Percentiles rank a stretch among this genome's conserved stretches.
These are phyloP conservation scores for Oryza meridionalis DNA, from an alignment of 176 grass and related monocot genomes.

Conservation along the genomic window DNA sequence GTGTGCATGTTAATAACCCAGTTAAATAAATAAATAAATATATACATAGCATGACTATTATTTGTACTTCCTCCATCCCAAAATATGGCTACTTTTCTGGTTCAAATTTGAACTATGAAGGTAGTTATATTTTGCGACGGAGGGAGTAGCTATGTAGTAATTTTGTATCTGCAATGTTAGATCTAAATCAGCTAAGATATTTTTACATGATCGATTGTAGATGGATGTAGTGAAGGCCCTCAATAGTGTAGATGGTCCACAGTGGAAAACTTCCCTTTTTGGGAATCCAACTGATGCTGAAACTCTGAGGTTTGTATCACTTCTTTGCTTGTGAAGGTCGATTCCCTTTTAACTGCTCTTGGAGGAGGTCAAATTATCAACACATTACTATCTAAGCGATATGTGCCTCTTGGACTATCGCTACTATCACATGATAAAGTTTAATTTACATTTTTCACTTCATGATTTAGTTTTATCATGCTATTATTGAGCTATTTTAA, in stretches of 20 bases:
- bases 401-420: neutral
- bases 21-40: too few relatives aligned
- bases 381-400: slow-evolving; percentile 31
- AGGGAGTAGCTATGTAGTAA: neutral
- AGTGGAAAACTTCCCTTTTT: slow-evolving; percentile 96
- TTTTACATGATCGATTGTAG: slow-evolving; percentile 50
- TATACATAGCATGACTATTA: neutral
- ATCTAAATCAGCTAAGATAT: slow-evolving; percentile 30
- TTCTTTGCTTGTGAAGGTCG: slow-evolving; percentile 27
- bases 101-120: too few relatives aligned
- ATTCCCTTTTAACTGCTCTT: slow-evolving; percentile 36
- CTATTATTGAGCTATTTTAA: neutral
- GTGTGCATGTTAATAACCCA: slow-evolving; percentile 5
- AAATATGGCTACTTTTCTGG: too few relatives aligned
- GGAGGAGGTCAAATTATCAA: neutral
- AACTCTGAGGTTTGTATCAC: slow-evolving; percentile 74
- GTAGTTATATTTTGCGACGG: too few relatives aligned
- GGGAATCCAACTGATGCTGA: slow-evolving; percentile 93
- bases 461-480: slow-evolving; percentile 29
- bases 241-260: slow-evolving; percentile 87
- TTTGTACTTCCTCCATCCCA: neutral
- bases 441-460: slow-evolving; percentile 24
- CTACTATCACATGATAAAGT: slow-evolving; percentile 8
- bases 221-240: slow-evolving; percentile 93
- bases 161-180: neutral